Percentiles rank a stretch among this genome's conserved stretches.
Evolutionary conservation across 768 basidiomycete genomes (phyloP).

Genomic region (Tephrocybe sp.): DNA sequence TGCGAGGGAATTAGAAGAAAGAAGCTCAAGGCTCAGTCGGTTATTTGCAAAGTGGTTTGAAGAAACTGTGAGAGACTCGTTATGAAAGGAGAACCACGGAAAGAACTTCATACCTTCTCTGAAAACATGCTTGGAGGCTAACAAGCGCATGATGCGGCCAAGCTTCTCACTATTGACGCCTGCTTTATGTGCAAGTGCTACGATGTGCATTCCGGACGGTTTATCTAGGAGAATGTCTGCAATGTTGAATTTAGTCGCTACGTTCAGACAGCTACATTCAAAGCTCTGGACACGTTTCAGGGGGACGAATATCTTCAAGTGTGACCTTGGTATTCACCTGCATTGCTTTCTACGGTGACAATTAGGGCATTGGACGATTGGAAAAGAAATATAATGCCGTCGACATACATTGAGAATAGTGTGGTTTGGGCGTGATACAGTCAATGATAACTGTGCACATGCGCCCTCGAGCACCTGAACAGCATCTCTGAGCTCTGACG

Average conservation of each 20-base stretch:
- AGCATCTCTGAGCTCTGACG: slow-evolving; percentile 20
- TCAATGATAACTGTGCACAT: slow-evolving; percentile 25
- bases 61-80: slow-evolving; percentile 21
- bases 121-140: slow-evolving; percentile 42
- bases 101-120: slow-evolving; percentile 26
- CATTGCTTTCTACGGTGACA: slow-evolving; percentile 6
- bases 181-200: slow-evolving; percentile 27
- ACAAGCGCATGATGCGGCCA: slow-evolving; percentile 35
- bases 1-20: slow-evolving; percentile 30
- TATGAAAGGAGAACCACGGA: too few relatives aligned
- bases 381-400: not conserved
- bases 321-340: too few relatives aligned
- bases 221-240: slow-evolving; percentile 35
- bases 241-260: slow-evolving; percentile 34
- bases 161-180: slow-evolving; percentile 36
- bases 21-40: slow-evolving; percentile 34
- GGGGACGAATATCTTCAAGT: not conserved
- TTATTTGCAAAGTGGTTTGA: slow-evolving; percentile 42
- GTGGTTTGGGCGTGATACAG: slow-evolving; percentile 23
- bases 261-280: slow-evolving; percentile 33
- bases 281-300: slow-evolving; percentile 19
- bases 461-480: slow-evolving; percentile 28
- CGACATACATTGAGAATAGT: slow-evolving; percentile 22
- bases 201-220: slow-evolving; percentile 35
- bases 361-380: not conserved